Conservation (phyloP, 768 basidiomycete species). For the Mrakia frigida region DNA sequence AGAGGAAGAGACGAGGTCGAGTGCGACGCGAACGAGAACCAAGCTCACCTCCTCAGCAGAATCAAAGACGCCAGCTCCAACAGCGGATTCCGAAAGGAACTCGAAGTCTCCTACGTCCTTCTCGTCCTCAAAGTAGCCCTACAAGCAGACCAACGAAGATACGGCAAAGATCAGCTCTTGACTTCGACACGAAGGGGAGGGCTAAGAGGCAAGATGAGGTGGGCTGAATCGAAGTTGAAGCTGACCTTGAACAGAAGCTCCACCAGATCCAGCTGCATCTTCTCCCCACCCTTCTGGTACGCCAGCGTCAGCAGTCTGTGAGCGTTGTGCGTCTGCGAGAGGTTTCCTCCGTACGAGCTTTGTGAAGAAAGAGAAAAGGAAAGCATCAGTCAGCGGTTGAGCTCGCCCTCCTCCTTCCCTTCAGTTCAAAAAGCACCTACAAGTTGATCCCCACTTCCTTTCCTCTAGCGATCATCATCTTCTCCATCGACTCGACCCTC, state of each 20-base stretch:
- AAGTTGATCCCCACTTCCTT: constrained; percentile 57
- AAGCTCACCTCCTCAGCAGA: constrained; percentile 55
- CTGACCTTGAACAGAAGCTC: constrained; percentile 49
- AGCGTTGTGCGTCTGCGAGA: constrained; percentile 62
- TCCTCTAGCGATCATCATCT: constrained; percentile 53
- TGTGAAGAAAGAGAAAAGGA: background rate
- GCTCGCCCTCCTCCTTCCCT: background rate
- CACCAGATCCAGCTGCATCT: constrained; percentile 56
- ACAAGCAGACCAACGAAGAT: too few relatives aligned
- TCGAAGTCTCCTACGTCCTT: constrained; percentile 60
- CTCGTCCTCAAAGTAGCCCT: constrained; percentile 60
- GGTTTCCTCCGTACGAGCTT: constrained; percentile 58
- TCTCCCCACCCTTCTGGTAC: constrained; percentile 57
- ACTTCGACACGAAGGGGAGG: background rate
- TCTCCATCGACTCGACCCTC: constrained; percentile 48
- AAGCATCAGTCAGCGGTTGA: background rate
- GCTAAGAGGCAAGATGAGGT: background rate
- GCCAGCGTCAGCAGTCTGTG: constrained; percentile 71
- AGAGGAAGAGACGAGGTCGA: background rate
- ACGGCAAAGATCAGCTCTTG: background rate
- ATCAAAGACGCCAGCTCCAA: constrained; percentile 54
- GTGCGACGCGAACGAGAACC: background rate
- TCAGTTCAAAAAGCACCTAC: constrained; percentile 45
- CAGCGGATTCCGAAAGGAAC: constrained; percentile 59
- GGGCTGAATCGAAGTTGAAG: background rate